A percentile compares a stretch with the other conserved stretches of the same genome.
Evolutionary conservation across 192 early-diverging fungal genomes (phyloP).

Genomic region (Spizellomyces punctatus): DNA sequence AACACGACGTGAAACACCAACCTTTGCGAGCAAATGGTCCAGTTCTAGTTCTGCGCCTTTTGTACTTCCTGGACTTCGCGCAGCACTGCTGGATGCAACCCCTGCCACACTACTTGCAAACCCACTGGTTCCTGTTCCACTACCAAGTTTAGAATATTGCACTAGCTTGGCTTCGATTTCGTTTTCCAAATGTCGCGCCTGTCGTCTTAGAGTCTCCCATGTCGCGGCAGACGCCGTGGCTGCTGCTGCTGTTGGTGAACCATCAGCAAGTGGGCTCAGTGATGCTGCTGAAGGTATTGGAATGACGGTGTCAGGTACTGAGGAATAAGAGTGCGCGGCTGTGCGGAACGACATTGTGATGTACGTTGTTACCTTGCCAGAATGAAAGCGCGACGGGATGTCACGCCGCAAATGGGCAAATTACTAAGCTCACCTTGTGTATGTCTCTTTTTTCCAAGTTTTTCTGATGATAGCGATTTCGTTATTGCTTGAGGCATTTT

Average conservation of each 20-base stretch:
- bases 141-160: constrained; percentile 51
- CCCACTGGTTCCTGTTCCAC: constrained; percentile 17
- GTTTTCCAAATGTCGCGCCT: constrained; percentile 71
- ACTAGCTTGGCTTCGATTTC: constrained; percentile 72
- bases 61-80: constrained; percentile 3
- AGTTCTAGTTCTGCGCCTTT: constrained; percentile 52
- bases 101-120: background rate
- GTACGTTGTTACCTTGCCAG: too few relatives aligned
- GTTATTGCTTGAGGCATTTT: too few relatives aligned
- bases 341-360: constrained; percentile 1
- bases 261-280: background rate
- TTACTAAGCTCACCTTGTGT: too few relatives aligned
- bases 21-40: constrained; percentile 67
- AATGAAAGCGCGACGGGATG: too few relatives aligned
- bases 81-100: background rate
- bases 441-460: too few relatives aligned
- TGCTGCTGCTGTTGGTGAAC: constrained; percentile 16
- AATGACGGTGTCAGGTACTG: constrained; percentile 18
- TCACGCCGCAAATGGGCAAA: too few relatives aligned
- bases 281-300: constrained; percentile 10
- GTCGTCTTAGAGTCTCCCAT: constrained; percentile 73
- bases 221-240: constrained; percentile 12
- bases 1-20: constrained; percentile 21
- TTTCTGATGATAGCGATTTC: too few relatives aligned
- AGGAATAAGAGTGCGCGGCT: constrained; percentile 3